Percentiles rank a stretch among this genome's conserved stretches.
Evolutionary conservation across 257 asterid genomes (phyloP).

Genomic region (Gardenia jasminoides): DNA sequence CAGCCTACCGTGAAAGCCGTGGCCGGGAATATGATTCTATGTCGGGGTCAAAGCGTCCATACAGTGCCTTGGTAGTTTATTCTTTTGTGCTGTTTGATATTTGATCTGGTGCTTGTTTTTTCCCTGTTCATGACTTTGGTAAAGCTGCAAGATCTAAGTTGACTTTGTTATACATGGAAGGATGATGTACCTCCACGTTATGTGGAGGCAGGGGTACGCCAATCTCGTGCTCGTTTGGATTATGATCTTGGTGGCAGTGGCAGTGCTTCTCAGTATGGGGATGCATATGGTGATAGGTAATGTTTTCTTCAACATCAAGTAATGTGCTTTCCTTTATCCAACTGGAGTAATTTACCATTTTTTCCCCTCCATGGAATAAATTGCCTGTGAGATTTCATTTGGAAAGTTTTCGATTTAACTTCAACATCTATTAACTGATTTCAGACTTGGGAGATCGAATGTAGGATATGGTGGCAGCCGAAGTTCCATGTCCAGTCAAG

Average conservation of each 20-base stretch:
- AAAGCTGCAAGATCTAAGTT: conserved; percentile 16
- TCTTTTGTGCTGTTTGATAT: not conserved
- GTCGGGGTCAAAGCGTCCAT: conserved; percentile 92
- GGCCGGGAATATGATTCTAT: conserved; percentile 69
- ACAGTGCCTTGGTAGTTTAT: conserved; percentile 56
- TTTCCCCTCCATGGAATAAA: not conserved
- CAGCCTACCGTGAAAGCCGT: conserved; percentile 68
- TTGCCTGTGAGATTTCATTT: not conserved
- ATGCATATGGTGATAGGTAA: conserved; percentile 82
- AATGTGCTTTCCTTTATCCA: not conserved
- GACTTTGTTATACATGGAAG: conserved; percentile 37
- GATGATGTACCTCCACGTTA: conserved; percentile 88
- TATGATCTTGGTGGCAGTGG: conserved; percentile 69
- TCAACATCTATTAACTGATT: not conserved
- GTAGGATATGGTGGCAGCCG: conserved; percentile 74
- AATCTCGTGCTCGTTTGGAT: conserved; percentile 86
- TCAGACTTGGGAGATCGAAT: conserved; percentile 80
- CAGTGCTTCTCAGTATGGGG: conserved; percentile 76
- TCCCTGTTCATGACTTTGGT: not conserved
- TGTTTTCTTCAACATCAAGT: no score
- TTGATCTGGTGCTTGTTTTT: not conserved
- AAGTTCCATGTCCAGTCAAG: conserved; percentile 72
- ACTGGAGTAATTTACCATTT: no score
- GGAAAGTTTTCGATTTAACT: not conserved
- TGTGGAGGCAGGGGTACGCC: conserved; percentile 75